Percentiles rank a stretch among this genome's conserved stretches.
Conservation (phyloP, 257 asterid genomes). For the Ballota nigra region DNA sequence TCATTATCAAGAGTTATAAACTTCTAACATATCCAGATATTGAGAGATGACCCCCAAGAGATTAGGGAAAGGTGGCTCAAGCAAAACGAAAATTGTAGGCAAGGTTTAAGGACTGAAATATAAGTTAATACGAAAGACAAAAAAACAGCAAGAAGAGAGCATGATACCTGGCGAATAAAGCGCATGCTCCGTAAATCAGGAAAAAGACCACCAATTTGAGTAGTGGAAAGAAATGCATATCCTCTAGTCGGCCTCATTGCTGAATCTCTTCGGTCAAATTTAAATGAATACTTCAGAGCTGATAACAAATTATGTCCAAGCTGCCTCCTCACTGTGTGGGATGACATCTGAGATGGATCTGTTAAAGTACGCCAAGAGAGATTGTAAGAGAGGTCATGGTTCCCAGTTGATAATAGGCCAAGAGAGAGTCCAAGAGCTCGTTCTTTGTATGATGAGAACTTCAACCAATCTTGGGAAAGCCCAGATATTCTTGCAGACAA, state of each 20-base stretch:
- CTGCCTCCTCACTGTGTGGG: conserved; percentile 86
- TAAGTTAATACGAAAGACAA: neutral
- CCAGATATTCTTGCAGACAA: conserved; percentile 65
- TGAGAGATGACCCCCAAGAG: neutral
- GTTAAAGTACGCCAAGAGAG: conserved; percentile 84
- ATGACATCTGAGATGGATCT: conserved; percentile 90
- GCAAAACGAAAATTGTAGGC: conserved; percentile 3
- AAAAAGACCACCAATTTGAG: conserved; percentile 80
- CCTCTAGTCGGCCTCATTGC: conserved; percentile 86
- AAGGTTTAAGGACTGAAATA: conserved; percentile 7
- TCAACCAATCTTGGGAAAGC: conserved; percentile 94
- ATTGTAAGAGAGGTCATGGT: conserved; percentile 75
- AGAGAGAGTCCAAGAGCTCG: conserved; percentile 74
- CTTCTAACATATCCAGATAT: neutral
- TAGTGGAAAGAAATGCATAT: conserved; percentile 74
- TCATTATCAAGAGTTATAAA: neutral
- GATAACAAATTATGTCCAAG: conserved; percentile 88
- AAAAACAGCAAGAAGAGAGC: neutral
- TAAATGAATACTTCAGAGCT: conserved; percentile 71
- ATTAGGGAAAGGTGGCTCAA: conserved; percentile 11
- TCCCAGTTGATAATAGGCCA: conserved; percentile 60
- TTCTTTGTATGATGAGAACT: conserved; percentile 88
- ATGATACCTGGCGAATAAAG: conserved; percentile 81
- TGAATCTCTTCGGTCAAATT: conserved; percentile 74
- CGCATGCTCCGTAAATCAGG: conserved; percentile 83